Evolutionary conservation across 1,284 basidiomycete species (phyloP).

Genomic region (Melampsora americana): DNA sequence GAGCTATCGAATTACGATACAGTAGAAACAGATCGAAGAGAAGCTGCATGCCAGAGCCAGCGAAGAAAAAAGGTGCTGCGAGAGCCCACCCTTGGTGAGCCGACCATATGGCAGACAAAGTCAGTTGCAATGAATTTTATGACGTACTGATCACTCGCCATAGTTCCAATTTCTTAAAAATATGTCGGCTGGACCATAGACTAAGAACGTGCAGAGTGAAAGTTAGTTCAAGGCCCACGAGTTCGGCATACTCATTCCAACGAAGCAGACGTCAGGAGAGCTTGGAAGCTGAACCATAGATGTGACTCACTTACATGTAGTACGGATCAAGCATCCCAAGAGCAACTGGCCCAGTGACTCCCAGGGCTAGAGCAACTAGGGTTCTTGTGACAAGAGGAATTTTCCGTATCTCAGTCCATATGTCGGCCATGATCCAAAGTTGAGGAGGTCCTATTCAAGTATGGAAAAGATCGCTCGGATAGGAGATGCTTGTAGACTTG

Average conservation of each 20-base stretch:
- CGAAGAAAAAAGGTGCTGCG: constrained; percentile 44
- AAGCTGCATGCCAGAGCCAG: constrained; percentile 42
- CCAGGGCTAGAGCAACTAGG: constrained; percentile 29
- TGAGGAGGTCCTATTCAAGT: too few species aligned
- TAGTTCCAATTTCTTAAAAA: constrained; percentile 32
- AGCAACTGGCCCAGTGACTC: constrained; percentile 38
- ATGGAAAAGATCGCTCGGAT: too few species aligned
- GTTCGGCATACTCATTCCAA: not conserved
- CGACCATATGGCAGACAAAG: not conserved
- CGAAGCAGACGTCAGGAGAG: not conserved
- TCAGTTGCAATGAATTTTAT: not conserved
- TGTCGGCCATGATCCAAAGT: constrained; percentile 20
- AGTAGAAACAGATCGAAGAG: constrained; percentile 43
- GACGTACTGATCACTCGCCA: constrained; percentile 42
- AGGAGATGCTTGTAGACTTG: too few species aligned
- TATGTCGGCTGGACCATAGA: constrained; percentile 33
- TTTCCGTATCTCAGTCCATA: constrained; percentile 32
- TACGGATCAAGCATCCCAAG: constrained; percentile 40
- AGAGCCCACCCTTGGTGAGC: not conserved
- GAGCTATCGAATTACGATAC: constrained; percentile 42
- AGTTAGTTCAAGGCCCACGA: not conserved
- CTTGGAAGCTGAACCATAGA: not conserved
- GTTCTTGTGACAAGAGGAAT: constrained; percentile 43
- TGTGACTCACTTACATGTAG: constrained; percentile 41
- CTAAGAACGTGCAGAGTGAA: not conserved